Evolutionary conservation across 805 yeast species (phyloP).

Genomic region (Candida tibetensis): DNA sequence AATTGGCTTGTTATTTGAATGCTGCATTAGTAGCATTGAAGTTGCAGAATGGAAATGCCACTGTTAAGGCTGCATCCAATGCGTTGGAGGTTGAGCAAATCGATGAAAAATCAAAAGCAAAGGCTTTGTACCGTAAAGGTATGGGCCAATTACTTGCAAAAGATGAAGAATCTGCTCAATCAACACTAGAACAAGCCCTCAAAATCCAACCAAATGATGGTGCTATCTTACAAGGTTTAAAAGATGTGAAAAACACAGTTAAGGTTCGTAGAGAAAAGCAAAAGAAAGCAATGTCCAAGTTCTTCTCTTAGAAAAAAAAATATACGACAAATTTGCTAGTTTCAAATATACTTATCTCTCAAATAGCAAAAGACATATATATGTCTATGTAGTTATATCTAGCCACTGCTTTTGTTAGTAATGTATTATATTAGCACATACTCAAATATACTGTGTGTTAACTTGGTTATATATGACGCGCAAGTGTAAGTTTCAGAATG

Average conservation of each 20-base stretch:
- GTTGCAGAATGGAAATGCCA: slow-evolving; percentile 50
- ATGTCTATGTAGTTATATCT: too few relatives aligned
- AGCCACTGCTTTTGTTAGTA: too few relatives aligned
- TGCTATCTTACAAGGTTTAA: slow-evolving; percentile 63
- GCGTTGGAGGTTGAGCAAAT: slow-evolving; percentile 61
- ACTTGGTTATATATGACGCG: not conserved
- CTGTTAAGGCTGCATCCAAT: slow-evolving; percentile 57
- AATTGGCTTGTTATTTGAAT: slow-evolving; percentile 66
- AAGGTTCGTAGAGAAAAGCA: slow-evolving; percentile 62
- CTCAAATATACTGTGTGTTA: not conserved
- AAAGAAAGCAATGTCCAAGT: slow-evolving; percentile 70
- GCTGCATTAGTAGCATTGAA: slow-evolving; percentile 74
- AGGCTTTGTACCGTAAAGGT: slow-evolving; percentile 86
- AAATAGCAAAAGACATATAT: too few relatives aligned
- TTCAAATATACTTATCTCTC: too few relatives aligned
- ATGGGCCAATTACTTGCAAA: slow-evolving; percentile 61
- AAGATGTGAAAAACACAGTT: slow-evolving; percentile 52
- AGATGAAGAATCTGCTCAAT: slow-evolving; percentile 68
- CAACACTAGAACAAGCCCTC: slow-evolving; percentile 64
- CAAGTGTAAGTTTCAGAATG: not conserved
- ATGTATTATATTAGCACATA: too few relatives aligned
- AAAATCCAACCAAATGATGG: slow-evolving; percentile 65
- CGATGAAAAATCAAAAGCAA: slow-evolving; percentile 69
- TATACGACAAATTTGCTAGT: too few relatives aligned
- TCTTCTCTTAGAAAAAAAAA: slow-evolving; percentile 52